Base-by-base conservation (phyloP, 371 early-diverging fungal species). In the Choanephora cucurbitarum region DNA sequence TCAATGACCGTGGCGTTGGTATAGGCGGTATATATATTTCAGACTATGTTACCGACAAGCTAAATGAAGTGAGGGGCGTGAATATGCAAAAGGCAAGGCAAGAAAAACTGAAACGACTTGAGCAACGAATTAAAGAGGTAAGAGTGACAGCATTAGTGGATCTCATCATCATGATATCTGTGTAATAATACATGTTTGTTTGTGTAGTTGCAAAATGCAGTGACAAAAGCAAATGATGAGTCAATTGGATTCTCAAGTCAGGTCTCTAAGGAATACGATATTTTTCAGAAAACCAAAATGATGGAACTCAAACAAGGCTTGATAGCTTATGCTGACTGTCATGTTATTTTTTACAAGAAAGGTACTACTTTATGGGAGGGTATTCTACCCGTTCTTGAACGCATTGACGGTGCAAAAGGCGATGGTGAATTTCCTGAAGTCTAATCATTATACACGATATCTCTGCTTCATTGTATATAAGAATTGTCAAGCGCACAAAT, bases 61-160 rank as follows among this genome's bases (percentile, higher is more conserved):
- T 89, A 55, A 90, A 95, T 52, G 95, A 96, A 58, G 82, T 96
- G 48, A 84, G 91, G 51, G 95, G 95, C 15, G 85, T 91, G 1
- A 91, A 95, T 62, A 89, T 84, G 45, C 90, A 93, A 58, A 79
- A 79, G 28, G 86, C 89, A 48, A 77, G 91, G 59, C 85, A 88
- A 69, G 87, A 89, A 37, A 87, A 89, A 48, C 63, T 96, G 22
- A 75, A 72, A 33, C 87, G 83, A 51, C 72, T 95, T 18, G 87
- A 91, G 24, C 66, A 60, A 13, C 83, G 80, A 60, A 86, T 95
- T 24, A 75, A 69, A 13, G 95, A 95, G 79, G 92, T 90, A 76
- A 43, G 31, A n/a, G n/a, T n/a, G n/a, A n/a, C n/a, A n/a, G n/a
- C n/a, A n/a, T n/a, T n/a, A n/a, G n/a, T n/a, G n/a, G n/a, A n/a